Conservation (phyloP, 2,329 filamentous ascomycete species). For the Alternaria longipes region DNA sequence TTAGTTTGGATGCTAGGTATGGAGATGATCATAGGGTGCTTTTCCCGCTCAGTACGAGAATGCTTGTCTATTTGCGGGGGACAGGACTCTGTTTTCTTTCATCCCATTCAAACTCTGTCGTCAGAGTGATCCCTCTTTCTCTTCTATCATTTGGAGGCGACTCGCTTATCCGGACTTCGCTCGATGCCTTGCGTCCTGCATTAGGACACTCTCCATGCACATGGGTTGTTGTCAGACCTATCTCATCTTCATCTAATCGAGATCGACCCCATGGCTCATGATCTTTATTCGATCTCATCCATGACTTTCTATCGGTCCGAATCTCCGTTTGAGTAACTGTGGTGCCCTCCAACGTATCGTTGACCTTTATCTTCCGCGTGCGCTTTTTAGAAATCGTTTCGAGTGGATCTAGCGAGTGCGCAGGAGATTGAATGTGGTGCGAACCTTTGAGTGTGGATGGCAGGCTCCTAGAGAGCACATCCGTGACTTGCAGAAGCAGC, state of each 20-base stretch:
- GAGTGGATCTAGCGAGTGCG: conserved; percentile 21
- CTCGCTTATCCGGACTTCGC: conserved; percentile 2
- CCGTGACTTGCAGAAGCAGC: conserved; percentile 24
- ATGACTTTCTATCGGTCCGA: background rate
- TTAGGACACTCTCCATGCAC: conserved; percentile 13
- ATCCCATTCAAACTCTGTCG: conserved; percentile 34
- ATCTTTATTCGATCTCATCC: conserved; percentile 5
- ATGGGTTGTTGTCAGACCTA: conserved; percentile 30
- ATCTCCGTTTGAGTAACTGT: conserved; percentile 12
- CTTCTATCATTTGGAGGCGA: conserved; percentile 6
- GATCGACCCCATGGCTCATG: conserved; percentile 22
- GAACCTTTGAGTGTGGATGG: conserved; percentile 23
- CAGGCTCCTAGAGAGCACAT: conserved; percentile 20
- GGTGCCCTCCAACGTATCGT: conserved; percentile 26
- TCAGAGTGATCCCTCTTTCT: conserved; percentile 24
- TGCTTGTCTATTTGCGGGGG: background rate
- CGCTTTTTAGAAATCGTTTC: conserved; percentile 37
- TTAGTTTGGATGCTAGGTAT: background rate
- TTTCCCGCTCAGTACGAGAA: background rate
- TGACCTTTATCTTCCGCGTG: conserved; percentile 28
- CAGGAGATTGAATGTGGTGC: conserved; percentile 8
- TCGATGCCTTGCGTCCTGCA: conserved; percentile 1
- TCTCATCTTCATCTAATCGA: conserved; percentile 35
- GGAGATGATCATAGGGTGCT: background rate
- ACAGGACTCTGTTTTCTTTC: conserved; percentile 11